Evolutionary conservation across 2,329 filamentous ascomycete species (phyloP).

Genomic region (Pyrenophora teres): DNA sequence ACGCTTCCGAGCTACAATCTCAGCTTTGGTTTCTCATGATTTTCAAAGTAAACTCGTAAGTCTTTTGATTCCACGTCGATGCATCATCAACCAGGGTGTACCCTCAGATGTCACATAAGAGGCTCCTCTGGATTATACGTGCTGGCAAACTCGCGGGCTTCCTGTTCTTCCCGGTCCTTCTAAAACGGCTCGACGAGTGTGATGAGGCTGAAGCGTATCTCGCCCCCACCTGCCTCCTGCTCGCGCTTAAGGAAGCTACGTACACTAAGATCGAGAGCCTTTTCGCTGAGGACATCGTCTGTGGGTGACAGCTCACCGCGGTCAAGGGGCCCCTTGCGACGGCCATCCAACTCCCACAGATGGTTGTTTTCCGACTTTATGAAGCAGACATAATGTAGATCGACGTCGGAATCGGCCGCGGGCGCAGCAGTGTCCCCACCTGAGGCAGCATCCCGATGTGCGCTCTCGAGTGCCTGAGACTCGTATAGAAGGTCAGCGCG

Average conservation of each 20-base stretch:
- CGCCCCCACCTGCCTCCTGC: slow-evolving; percentile 58
- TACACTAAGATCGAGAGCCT: slow-evolving; percentile 73
- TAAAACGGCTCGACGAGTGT: slow-evolving; percentile 62
- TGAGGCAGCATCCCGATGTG: slow-evolving; percentile 77
- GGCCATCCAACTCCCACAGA: slow-evolving; percentile 82
- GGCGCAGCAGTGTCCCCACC: slow-evolving; percentile 81
- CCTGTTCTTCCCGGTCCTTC: slow-evolving; percentile 2
- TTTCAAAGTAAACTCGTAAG: background rate
- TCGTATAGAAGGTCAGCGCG: slow-evolving; percentile 78
- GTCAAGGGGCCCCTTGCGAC: slow-evolving; percentile 73
- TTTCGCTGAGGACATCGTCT: slow-evolving; percentile 65
- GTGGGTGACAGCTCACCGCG: slow-evolving; percentile 53
- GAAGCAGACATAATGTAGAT: slow-evolving; percentile 95
- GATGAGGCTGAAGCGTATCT: slow-evolving; percentile 67
- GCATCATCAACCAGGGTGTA: too few species aligned
- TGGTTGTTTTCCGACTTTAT: slow-evolving; percentile 72
- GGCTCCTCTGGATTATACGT: background rate
- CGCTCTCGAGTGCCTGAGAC: slow-evolving; percentile 73
- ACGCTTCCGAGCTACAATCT: background rate
- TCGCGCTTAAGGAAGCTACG: slow-evolving; percentile 64
- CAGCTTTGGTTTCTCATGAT: background rate
- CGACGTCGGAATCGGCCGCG: slow-evolving; percentile 76
- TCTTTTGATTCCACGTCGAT: too few species aligned
- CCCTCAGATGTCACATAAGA: background rate
- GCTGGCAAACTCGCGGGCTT: background rate